Conservation (phyloP, 1,284 basidiomycete genomes). For the Ganoderma boninense region DNA sequence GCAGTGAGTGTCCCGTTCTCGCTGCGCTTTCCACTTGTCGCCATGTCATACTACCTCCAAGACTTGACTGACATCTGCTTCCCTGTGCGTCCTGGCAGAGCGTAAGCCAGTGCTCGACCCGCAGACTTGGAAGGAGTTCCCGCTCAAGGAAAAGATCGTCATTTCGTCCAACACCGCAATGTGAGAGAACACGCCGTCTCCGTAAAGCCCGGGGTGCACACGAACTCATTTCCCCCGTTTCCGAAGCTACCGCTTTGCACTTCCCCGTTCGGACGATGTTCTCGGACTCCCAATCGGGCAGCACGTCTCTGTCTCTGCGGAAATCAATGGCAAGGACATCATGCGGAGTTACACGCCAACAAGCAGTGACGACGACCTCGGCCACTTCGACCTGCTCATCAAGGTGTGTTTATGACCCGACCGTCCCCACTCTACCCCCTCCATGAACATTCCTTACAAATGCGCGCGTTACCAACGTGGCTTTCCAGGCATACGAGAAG, state of each 20-base stretch:
- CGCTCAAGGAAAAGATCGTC: conserved; percentile 82
- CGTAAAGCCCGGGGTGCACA: conserved; percentile 4
- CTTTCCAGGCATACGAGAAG: conserved; percentile 86
- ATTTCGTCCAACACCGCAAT: conserved; percentile 96
- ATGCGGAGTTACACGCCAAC: conserved; percentile 96
- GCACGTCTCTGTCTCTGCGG: conserved; percentile 92
- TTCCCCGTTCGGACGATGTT: conserved; percentile 77
- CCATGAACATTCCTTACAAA: conserved; percentile 11
- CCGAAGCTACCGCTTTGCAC: conserved; percentile 88
- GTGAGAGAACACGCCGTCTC: conserved; percentile 55
- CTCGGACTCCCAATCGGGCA: conserved; percentile 97
- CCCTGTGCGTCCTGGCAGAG: conserved; percentile 44
- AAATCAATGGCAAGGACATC: conserved; percentile 91
- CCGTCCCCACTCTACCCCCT: conserved; percentile 5
- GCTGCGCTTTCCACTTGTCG: background rate
- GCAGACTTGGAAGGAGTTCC: conserved; percentile 83
- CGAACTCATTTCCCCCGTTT: conserved; percentile 8
- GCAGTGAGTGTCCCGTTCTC: conserved; percentile 41
- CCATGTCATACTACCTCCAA: conserved; percentile 5
- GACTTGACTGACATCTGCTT: conserved; percentile 21
- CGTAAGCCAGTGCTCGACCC: conserved; percentile 77
- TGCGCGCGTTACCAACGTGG: conserved; percentile 10
- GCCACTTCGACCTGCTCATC: conserved; percentile 95
- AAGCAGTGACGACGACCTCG: conserved; percentile 90
- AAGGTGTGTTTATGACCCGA: conserved; percentile 66